Evolutionary conservation across 768 basidiomycete species (phyloP), one percentile per base, ranked within the genome.

Genomic region (Mycena capillaripes): DNA sequence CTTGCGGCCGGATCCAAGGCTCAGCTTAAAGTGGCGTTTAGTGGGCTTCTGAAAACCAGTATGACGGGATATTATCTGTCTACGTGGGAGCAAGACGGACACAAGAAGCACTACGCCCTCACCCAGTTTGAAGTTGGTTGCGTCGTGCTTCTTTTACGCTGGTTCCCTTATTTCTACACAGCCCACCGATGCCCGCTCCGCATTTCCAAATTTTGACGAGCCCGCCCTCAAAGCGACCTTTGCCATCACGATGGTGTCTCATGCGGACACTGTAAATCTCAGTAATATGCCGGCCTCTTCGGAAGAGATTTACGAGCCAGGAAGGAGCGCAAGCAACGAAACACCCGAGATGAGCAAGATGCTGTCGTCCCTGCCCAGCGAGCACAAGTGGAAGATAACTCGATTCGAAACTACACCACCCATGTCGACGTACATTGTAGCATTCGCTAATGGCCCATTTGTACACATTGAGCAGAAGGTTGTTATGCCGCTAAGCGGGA

Each of bases 181-280:
- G 92, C 92, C 97, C 44, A 97, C 95, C 46, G 92, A 92, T 70
- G 97, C 97, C 11, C 86, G 97, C 59, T 88, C 90, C 48, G 90
- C 93, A 8, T 94, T 95, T 81, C 95, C 95, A 30, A 95, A 93
- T 84, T 97, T 95, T 95, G 97, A 98, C 79, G 97, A 98, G 79
- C 97, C 97, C 19, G 86, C 90, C 42, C 86, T 97, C 75, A 98
- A 98, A 81, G 93, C 96, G 0, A 96, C 92, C 3, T 95, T 93
- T 79, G 78, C 88, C 0, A 84, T 96, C 70, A 92, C 92, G 17
- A 86, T 97, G 87, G 87, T 97, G 77, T 95, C 95, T n/a, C 90
- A 91, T 70, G 85, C 83, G 11, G 89, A 90, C 72, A 93, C 94
- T 5, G 89, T 91, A 78, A 94, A 89, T 79, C 84, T 99, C 71